These are phyloP conservation scores for Populus davidiana DNA, from an alignment of 345 rosid species.

Conservation along the genomic window DNA sequence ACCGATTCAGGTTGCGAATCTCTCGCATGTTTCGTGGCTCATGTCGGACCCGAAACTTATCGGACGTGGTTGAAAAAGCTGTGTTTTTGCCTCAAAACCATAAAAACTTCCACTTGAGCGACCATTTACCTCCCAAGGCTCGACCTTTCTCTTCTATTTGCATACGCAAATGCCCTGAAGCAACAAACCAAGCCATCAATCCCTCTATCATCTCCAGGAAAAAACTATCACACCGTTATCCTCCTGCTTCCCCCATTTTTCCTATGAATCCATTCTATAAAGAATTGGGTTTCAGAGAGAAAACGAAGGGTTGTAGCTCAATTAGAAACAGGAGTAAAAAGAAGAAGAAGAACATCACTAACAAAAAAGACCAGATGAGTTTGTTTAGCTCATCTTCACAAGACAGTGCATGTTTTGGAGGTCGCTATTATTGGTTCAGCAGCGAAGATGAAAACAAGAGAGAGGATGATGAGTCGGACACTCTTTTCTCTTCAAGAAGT, in stretches of 20 bases:
- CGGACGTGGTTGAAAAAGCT: constrained; percentile 58
- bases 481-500: constrained; percentile 67
- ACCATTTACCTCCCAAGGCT: constrained; percentile 25
- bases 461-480: constrained; percentile 43
- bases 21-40: constrained; percentile 65
- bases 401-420: constrained; percentile 35
- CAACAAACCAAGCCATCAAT: constrained; percentile 12
- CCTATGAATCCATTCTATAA: constrained; percentile 34
- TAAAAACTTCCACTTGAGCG: constrained; percentile 5
- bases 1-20: constrained; percentile 51
- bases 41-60: constrained; percentile 53
- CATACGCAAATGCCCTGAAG: constrained; percentile 31
- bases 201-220: constrained; percentile 26
- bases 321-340: constrained; percentile 14
- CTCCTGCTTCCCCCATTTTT: constrained; percentile 38
- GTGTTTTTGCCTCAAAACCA: constrained; percentile 24
- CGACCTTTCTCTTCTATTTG: constrained; percentile 42
- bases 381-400: constrained; percentile 51
- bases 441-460: constrained; percentile 44
- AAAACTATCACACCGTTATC: constrained; percentile 24
- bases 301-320: constrained; percentile 16
- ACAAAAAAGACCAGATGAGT: not conserved
- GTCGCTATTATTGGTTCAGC: constrained; percentile 58
- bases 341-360: constrained; percentile 27
- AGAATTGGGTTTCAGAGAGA: constrained; percentile 30